Base-by-base conservation (phyloP, 192 early-diverging fungal genomes). In the Funneliformis geosporum region DNA sequence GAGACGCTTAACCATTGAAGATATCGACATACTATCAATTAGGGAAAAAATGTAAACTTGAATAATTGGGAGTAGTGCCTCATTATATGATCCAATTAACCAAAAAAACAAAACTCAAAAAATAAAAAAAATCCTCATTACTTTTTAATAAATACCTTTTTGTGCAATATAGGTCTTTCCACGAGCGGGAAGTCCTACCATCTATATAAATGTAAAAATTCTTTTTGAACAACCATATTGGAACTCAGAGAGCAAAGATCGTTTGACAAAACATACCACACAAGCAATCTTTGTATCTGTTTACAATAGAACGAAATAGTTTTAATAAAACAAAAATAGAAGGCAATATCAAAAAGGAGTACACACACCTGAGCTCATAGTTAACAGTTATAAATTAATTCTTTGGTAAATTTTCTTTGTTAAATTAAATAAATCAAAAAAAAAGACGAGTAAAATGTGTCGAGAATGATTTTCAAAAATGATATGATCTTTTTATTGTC, bases 151-250 rank as follows among this genome's bases (percentile, higher is more conserved):
- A 70, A 16, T 89, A 95, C 93, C 92, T 93, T 94, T 94, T 78
- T 94, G 91, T 18, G 96, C 93, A 64, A 97, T 97, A 83, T 97
- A 98, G 9, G 98, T 99, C 86, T 99, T 99, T 62, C 98, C 98
- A 38, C 96, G 87, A 39, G 97, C 97, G 28, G 95, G 95, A 75
- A 96, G 84, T 39, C 94, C 95, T 25, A 97, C 95, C 93, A 95
- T 97, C 89, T 94, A 88, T 23, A 18, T 66, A 60, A 28, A 8
- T 16, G 47, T 44, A 18, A 33, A 50, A 27, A 47, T 25, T 43
- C 42, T 46, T 62, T 16, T 28, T 5, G 8, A n/a, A 46, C 33
- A 18, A 40, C 60, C 33, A 12, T 10, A n/a, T 5, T 38, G 65
- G 25, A 5, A 21, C 16, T 9, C 65, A 9, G 4, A 59, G 16